Evolutionary conservation across 257 asterid species (phyloP).

Genomic region (Ocimum tenuiflorum): DNA sequence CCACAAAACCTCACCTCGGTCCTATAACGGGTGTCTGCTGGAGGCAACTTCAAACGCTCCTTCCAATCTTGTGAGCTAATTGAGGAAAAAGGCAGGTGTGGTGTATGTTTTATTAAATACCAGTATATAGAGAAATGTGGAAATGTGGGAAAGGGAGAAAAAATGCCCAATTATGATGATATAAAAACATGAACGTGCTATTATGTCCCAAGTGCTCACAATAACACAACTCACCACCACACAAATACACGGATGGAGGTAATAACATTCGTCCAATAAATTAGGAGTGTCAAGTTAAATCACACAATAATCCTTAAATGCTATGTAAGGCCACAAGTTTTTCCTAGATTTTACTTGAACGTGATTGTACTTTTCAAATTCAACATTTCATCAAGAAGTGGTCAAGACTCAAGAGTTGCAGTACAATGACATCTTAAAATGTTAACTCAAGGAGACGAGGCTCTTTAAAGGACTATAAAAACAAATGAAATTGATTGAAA

Average conservation of each 20-base stretch:
- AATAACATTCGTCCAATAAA: not conserved
- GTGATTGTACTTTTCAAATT: not conserved
- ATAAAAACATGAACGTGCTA: not conserved
- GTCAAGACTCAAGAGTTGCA: not conserved
- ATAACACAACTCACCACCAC: not conserved
- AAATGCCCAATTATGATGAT: not conserved
- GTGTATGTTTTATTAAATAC: not conserved
- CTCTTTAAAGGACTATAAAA: not conserved
- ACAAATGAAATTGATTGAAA: not conserved
- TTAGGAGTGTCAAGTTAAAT: not conserved
- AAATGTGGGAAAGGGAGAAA: not conserved
- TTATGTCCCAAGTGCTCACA: not conserved
- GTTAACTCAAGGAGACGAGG: not conserved
- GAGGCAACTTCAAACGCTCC: conserved; percentile 48
- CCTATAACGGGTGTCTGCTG: conserved; percentile 51
- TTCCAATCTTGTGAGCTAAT: conserved; percentile 71
- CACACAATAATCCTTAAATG: not conserved
- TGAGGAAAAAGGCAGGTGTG: conserved; percentile 10
- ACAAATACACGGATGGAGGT: not conserved
- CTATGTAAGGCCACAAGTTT: not conserved
- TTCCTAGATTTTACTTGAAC: not conserved
- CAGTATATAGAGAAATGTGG: not conserved
- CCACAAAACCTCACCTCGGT: conserved; percentile 48
- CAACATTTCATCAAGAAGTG: not conserved
- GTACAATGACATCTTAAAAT: not conserved